Evolutionary conservation across 768 basidiomycete species (phyloP).

Genomic region (Podaxis sp.): DNA sequence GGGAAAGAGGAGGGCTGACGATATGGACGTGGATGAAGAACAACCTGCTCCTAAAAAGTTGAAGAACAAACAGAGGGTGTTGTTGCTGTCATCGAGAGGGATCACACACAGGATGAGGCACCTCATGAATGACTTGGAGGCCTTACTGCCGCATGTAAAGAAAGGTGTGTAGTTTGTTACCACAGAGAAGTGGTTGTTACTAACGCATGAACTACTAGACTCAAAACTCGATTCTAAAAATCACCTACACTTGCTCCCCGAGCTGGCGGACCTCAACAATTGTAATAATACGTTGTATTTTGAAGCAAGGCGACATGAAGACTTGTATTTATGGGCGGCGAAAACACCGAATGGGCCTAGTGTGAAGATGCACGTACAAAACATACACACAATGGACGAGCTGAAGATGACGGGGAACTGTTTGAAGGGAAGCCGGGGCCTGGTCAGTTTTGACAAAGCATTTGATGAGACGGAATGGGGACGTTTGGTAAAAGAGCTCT

Average conservation of each 20-base stretch:
- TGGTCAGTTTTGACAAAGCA: conserved; percentile 87
- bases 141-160: conserved; percentile 89
- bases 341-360: conserved; percentile 98
- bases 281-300: conserved; percentile 98
- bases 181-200: background rate
- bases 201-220: conserved; percentile 46
- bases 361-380: conserved; percentile 97
- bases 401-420: conserved; percentile 99
- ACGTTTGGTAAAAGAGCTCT: conserved; percentile 85
- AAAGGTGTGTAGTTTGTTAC: conserved; percentile 63
- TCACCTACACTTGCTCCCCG: conserved; percentile 87
- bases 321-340: conserved; percentile 94
- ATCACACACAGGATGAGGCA: conserved; percentile 97
- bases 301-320: conserved; percentile 93
- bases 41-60: conserved; percentile 41
- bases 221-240: conserved; percentile 97
- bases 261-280: conserved; percentile 94
- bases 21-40: conserved; percentile 51
- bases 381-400: conserved; percentile 99
- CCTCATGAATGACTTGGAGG: conserved; percentile 92
- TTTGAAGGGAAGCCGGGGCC: conserved; percentile 89
- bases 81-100: conserved; percentile 90
- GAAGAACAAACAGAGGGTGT: conserved; percentile 93
- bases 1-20: conserved; percentile 62
- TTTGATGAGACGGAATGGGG: conserved; percentile 92